A percentile compares a stretch with the other conserved stretches of the same genome.
phyloP scores from a whole-genome alignment of 106 monocot genomes.

The Xerophyta viscosa region DNA sequence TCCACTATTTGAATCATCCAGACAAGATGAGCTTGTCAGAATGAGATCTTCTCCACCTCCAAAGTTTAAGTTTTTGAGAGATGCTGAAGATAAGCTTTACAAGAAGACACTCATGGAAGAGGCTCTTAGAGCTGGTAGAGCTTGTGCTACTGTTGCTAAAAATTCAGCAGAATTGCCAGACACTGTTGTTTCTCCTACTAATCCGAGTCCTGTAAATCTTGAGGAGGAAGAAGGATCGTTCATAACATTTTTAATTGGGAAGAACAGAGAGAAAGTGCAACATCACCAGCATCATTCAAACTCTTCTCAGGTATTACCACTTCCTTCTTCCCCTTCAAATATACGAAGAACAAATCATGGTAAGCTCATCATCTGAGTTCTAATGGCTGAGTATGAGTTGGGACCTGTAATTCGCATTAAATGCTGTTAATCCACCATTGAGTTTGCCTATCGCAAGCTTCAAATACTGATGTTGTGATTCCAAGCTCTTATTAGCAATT shows the following conservation, averaged over 20 bases:
- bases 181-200: neutral
- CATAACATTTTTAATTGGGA: slow-evolving; percentile 43
- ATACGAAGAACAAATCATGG: neutral
- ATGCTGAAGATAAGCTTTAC: slow-evolving; percentile 90
- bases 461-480: too few relatives aligned
- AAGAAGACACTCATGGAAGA: slow-evolving; percentile 59
- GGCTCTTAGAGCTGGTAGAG: slow-evolving; percentile 20
- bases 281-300: slow-evolving; percentile 26
- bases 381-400: neutral
- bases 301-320: slow-evolving; percentile 26
- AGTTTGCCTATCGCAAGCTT: neutral
- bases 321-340: slow-evolving; percentile 28
- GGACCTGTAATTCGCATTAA: too few relatives aligned
- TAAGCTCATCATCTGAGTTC: slow-evolving; percentile 3
- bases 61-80: slow-evolving; percentile 85
- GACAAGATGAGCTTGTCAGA: slow-evolving; percentile 6
- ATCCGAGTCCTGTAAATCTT: neutral
- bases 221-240: slow-evolving; percentile 36
- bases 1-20: slow-evolving; percentile 51
- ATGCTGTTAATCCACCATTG: too few relatives aligned
- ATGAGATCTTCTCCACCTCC: slow-evolving; percentile 59
- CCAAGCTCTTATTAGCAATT: too few relatives aligned
- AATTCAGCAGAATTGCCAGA: neutral
- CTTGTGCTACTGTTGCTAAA: neutral
- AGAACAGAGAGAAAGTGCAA: slow-evolving; percentile 36